These are phyloP conservation scores for Amaranthus tricolor DNA, from an alignment of 179 eudicot species.

Conservation along the genomic window DNA sequence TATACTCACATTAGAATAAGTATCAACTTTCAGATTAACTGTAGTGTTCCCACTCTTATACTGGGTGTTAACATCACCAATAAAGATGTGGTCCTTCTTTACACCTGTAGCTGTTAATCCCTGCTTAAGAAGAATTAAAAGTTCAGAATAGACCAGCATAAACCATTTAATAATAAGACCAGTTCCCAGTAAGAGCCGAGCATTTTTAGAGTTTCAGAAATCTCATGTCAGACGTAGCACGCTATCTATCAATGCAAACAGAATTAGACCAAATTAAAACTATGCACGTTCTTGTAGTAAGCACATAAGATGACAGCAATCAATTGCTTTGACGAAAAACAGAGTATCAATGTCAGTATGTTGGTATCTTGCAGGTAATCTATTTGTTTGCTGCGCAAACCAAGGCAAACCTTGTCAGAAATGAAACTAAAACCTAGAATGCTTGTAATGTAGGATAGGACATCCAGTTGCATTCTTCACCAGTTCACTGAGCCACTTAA, in stretches of 20 bases:
- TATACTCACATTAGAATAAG: slow-evolving; percentile 65
- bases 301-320: not conserved
- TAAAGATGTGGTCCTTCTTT: slow-evolving; percentile 66
- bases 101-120: slow-evolving; percentile 84
- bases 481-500: not conserved
- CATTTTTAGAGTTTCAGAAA: not conserved
- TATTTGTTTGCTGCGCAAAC: not conserved
- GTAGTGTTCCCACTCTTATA: slow-evolving; percentile 67
- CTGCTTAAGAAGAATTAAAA: slow-evolving; percentile 37
- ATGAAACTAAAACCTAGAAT: not conserved
- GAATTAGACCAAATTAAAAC: not conserved
- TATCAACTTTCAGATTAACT: slow-evolving; percentile 82
- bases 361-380: not conserved
- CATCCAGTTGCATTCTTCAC: not conserved
- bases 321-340: not conserved
- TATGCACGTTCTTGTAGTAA: not conserved
- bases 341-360: not conserved
- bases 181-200: not conserved
- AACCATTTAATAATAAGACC: not conserved
- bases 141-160: not conserved
- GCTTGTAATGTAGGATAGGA: not conserved
- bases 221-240: slow-evolving; percentile 3
- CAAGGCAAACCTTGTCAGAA: not conserved
- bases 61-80: slow-evolving; percentile 76
- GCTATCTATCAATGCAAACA: not conserved